Evolutionary conservation across 1,284 basidiomycete species (phyloP).

Genomic region (Dichomitus squalens): DNA sequence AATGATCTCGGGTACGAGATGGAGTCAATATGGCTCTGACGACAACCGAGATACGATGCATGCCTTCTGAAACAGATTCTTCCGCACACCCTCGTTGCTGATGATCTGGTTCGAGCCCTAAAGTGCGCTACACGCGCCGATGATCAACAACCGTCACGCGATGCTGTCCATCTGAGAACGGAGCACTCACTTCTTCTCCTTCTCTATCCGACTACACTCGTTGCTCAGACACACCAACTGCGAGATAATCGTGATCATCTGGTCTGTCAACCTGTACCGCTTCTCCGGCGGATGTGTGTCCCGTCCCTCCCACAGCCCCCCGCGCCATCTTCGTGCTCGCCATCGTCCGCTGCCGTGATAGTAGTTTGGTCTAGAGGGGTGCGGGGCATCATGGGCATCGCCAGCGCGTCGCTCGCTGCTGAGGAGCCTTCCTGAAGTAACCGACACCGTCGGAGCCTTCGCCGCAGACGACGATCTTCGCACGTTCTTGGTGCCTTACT

Average conservation of each 20-base stretch:
- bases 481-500: constrained; percentile 64
- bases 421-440: constrained; percentile 42
- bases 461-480: constrained; percentile 35
- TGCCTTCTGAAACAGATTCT: constrained; percentile 77
- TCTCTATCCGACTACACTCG: constrained; percentile 77
- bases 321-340: constrained; percentile 33
- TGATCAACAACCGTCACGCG: neutral
- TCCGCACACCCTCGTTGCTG: constrained; percentile 77
- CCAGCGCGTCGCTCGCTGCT: constrained; percentile 26
- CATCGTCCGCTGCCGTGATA: constrained; percentile 26
- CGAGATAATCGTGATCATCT: constrained; percentile 78
- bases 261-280: constrained; percentile 73
- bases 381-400: constrained; percentile 25
- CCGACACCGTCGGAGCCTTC: constrained; percentile 28
- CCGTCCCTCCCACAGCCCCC: constrained; percentile 34
- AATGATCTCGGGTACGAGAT: constrained; percentile 58
- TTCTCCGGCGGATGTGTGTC: constrained; percentile 64
- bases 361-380: constrained; percentile 16
- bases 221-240: constrained; percentile 78
- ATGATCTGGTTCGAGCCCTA: constrained; percentile 70
- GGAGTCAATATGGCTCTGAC: neutral
- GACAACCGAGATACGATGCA: constrained; percentile 7
- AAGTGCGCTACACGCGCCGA: constrained; percentile 46
- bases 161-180: neutral
- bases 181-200: constrained; percentile 83